phyloP scores from a whole-genome alignment of 192 early-diverging fungal genomes.

The Coemansia biformis region DNA sequence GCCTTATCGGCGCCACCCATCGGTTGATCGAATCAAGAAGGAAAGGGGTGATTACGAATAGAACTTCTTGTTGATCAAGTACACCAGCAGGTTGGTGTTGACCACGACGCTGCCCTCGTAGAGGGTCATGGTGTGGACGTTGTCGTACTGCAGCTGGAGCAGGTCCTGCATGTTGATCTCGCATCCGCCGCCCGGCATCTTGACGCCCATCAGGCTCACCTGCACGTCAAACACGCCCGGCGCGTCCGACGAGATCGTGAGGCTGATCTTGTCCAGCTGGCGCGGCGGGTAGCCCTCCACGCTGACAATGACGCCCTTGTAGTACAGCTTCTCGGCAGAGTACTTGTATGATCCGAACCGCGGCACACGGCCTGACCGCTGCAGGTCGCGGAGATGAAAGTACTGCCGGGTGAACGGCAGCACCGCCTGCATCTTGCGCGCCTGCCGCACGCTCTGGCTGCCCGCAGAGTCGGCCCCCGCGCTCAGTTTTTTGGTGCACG shows the following conservation, averaged over 20 bases:
- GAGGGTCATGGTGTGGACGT: constrained; percentile 82
- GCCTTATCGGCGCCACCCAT: no score
- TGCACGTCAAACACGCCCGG: constrained; percentile 87
- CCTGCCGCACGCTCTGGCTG: constrained; percentile 55
- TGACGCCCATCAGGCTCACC: constrained; percentile 69
- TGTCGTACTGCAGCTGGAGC: constrained; percentile 90
- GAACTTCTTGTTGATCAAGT: constrained; percentile 97
- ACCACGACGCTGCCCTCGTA: constrained; percentile 90
- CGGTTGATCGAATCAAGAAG: no score
- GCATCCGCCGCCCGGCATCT: constrained; percentile 61
- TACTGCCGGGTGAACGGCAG: constrained; percentile 93
- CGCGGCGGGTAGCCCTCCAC: constrained; percentile 77
- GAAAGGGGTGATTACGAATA: no score
- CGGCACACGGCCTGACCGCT: constrained; percentile 82
- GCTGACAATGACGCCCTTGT: constrained; percentile 87
- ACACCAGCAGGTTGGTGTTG: constrained; percentile 94
- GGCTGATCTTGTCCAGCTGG: constrained; percentile 80
- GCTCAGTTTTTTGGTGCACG: constrained; percentile 81
- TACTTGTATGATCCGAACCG: constrained; percentile 98
- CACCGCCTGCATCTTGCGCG: constrained; percentile 51
- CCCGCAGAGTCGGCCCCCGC: constrained; percentile 50
- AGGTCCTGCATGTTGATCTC: constrained; percentile 90
- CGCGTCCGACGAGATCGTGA: constrained; percentile 90
- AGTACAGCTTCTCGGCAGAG: constrained; percentile 84
- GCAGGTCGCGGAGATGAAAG: constrained; percentile 82